These are phyloP conservation scores for Aciculosporium take DNA, from an alignment of 2,329 filamentous ascomycete genomes.

Conservation along the genomic window DNA sequence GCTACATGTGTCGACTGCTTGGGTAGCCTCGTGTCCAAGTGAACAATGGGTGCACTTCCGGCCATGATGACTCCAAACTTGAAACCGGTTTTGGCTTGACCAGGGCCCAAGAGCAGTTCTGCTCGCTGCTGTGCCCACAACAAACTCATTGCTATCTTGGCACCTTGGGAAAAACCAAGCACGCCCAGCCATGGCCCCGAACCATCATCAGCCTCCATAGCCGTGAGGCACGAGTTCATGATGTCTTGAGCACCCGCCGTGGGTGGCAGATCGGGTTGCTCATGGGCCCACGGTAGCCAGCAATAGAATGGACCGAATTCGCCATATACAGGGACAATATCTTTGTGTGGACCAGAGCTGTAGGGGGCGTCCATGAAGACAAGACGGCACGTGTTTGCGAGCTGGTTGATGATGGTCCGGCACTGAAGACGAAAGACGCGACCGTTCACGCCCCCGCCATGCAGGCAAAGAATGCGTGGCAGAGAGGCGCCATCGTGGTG, in stretches of 20 bases:
- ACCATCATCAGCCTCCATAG: slow-evolving; percentile 40
- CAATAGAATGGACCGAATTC: slow-evolving; percentile 50
- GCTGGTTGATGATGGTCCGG: slow-evolving; percentile 33
- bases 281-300: slow-evolving; percentile 42
- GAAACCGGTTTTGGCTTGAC: slow-evolving; percentile 10
- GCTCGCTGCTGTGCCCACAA: slow-evolving; percentile 42
- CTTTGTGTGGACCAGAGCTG: slow-evolving; percentile 44
- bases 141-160: slow-evolving; percentile 45
- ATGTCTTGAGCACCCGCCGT: slow-evolving; percentile 29
- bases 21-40: slow-evolving; percentile 27
- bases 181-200: slow-evolving; percentile 45
- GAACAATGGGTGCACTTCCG: slow-evolving; percentile 18
- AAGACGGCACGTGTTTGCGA: slow-evolving; percentile 49
- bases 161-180: slow-evolving; percentile 54
- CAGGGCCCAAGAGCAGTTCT: not conserved
- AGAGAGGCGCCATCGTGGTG: slow-evolving; percentile 14
- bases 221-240: slow-evolving; percentile 22
- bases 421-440: slow-evolving; percentile 54
- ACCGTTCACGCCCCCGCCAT: slow-evolving; percentile 64
- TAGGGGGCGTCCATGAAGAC: slow-evolving; percentile 61
- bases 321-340: slow-evolving; percentile 50
- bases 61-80: slow-evolving; percentile 23
- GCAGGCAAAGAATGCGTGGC: slow-evolving; percentile 66
- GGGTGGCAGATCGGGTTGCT: slow-evolving; percentile 36
- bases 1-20: slow-evolving; percentile 35